Conservation (phyloP, 1,284 basidiomycete species). For the Moniliella sp. region DNA sequence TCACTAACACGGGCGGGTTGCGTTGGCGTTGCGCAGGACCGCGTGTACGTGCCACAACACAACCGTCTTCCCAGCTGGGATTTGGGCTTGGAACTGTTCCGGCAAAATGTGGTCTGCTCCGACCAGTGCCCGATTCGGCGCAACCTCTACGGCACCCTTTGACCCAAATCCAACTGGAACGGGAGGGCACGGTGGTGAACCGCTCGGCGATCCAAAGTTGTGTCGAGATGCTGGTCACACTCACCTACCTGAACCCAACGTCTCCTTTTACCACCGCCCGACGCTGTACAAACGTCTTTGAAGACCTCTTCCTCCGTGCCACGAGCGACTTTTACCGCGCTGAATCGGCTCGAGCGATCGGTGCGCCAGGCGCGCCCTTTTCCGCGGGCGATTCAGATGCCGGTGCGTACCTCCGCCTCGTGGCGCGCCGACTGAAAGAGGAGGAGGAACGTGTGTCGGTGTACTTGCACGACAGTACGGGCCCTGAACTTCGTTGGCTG, state of each 20-base stretch:
- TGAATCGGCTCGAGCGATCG: conserved; percentile 52
- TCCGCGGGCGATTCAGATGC: too few species aligned
- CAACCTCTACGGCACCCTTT: conserved; percentile 64
- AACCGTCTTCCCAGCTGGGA: conserved; percentile 46
- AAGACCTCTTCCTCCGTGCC: conserved; percentile 54
- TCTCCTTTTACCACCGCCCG: too few species aligned
- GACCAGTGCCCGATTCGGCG: conserved; percentile 49
- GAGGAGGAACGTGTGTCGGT: conserved; percentile 72
- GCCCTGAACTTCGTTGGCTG: conserved; percentile 49
- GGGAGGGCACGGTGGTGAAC: conserved; percentile 73
- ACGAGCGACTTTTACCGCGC: conserved; percentile 53
- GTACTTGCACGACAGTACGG: conserved; percentile 62
- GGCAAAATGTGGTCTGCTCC: conserved; percentile 52
- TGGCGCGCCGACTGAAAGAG: conserved; percentile 57
- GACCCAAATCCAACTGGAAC: conserved; percentile 67
- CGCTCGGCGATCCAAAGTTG: conserved; percentile 67
- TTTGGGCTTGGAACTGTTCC: conserved; percentile 62
- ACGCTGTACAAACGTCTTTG: conserved; percentile 42
- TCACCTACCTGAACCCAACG: conserved; percentile 40
- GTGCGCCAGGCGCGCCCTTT: too few species aligned
- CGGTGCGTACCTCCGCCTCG: conserved; percentile 62
- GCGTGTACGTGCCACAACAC: conserved; percentile 24
- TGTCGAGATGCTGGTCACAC: conserved; percentile 60
- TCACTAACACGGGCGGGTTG: too few species aligned
- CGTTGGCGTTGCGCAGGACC: too few species aligned